Conservation (phyloP, 2,329 filamentous ascomycete species). For the Geoglossum cookeanum region DNA sequence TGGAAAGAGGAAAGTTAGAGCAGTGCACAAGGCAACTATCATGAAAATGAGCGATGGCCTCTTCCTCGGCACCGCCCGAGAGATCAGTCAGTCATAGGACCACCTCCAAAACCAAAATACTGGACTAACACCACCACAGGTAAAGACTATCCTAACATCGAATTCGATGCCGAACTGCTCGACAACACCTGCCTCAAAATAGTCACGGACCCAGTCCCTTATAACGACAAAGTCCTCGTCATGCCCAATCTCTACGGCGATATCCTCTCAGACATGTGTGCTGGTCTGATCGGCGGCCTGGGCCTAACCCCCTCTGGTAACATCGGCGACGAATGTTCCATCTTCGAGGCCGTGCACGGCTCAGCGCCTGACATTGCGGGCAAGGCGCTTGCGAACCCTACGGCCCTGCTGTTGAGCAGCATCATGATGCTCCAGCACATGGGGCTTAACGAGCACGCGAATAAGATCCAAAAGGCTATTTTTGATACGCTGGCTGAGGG, state of each 20-base stretch:
- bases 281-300: slow-evolving; percentile 91
- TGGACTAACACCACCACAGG: neutral
- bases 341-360: slow-evolving; percentile 98
- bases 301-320: slow-evolving; percentile 95
- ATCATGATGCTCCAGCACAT: slow-evolving; percentile 99
- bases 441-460: slow-evolving; percentile 68
- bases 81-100: slow-evolving; percentile 35
- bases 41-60: slow-evolving; percentile 99
- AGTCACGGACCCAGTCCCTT: slow-evolving; percentile 84
- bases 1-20: slow-evolving; percentile 89
- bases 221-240: slow-evolving; percentile 98
- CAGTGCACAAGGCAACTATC: slow-evolving; percentile 98
- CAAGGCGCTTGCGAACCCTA: slow-evolving; percentile 92
- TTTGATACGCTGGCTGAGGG: slow-evolving; percentile 92
- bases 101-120: neutral
- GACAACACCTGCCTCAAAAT: slow-evolving; percentile 99
- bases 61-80: slow-evolving; percentile 72
- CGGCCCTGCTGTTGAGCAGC: slow-evolving; percentile 79
- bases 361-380: slow-evolving; percentile 93
- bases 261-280: slow-evolving; percentile 99
- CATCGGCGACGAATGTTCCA: slow-evolving; percentile 97
- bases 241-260: slow-evolving; percentile 97
- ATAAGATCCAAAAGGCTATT: slow-evolving; percentile 80
- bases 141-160: slow-evolving; percentile 88
- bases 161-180: slow-evolving; percentile 94